Evolutionary conservation across 805 yeast genomes (phyloP), one percentile per base, ranked within the genome.

Genomic region (Teunomyces tritomae): DNA sequence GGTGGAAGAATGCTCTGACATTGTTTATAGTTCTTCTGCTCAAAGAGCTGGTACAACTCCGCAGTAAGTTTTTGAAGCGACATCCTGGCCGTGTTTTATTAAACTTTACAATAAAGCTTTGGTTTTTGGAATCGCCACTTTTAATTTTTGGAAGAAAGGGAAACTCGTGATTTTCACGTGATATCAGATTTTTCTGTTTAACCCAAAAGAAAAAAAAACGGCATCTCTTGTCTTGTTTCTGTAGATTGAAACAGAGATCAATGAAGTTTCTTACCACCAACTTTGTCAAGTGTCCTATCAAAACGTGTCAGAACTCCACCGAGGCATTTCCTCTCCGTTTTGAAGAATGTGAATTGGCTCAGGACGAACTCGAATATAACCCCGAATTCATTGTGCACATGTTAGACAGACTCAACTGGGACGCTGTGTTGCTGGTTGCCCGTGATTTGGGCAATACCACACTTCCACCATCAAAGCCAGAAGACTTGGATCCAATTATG

Each of bases 221-320:
- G 24, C 24, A 35, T 3, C 32, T 24, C 8, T 17, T 20, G 13
- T 24, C 29, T 26, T n/a, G n/a, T 8, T 11, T 28, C 30, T 10
- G 5, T 11, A 9, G 14, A 33, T 11, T 16, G 10, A 2, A 24
- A 8, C 35, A 20, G 36, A 39, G 26, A 10, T 11, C 27, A n/a
- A 92, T 92, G 99, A 92, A 94, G 71, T 83, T 92, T 59, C 73
- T 94, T 26, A 92, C 99, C n/a, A 88, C 97, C 9, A 94, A 94
- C 68, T 94, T 94, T 68, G 96, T 94, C 52, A 89, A 86, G 64
- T 94, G 99, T 68, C 90, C 98, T 0, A 87, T 89, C 51, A 84
- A 85, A 60, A 59, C 83, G 1, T 94, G 99, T 62, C 89, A 85
- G 39, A 70, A 82, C 10, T 78, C 92, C 5, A 78, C 80, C 10